These are phyloP conservation scores for Polymyxa betae DNA, from an alignment of 208 protist species.

Conservation along the genomic window DNA sequence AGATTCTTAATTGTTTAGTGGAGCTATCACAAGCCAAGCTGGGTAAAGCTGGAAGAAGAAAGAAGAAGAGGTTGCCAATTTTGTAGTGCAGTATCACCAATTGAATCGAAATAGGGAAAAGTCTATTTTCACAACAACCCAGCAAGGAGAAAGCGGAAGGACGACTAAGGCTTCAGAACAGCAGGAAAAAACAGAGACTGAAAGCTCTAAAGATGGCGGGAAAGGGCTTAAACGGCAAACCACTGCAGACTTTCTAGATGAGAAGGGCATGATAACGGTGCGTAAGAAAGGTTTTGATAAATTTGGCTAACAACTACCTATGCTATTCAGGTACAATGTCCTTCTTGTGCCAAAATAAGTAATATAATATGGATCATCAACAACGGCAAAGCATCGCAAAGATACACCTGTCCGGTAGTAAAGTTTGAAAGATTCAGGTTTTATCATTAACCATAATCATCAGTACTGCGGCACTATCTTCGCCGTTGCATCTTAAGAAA, in stretches of 20 bases:
- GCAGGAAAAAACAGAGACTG: not conserved
- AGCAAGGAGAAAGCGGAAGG: too few species aligned
- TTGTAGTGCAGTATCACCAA: not conserved
- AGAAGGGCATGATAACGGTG: conserved; percentile 44
- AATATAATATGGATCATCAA: not conserved
- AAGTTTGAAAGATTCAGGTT: too few species aligned
- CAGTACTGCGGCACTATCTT: conserved; percentile 46
- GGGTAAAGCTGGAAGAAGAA: not conserved
- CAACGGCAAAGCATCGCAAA: not conserved
- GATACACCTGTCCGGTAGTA: conserved; percentile 47
- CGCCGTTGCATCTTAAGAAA: too few species aligned
- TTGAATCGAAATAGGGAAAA: not conserved
- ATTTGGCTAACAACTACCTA: not conserved
- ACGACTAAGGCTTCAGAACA: not conserved
- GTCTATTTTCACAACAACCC: too few species aligned
- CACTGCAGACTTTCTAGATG: conserved; percentile 34
- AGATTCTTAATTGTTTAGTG: not conserved
- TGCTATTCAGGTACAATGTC: conserved; percentile 42
- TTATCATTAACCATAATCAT: too few species aligned
- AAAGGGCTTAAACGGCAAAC: not conserved
- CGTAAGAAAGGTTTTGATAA: not conserved
- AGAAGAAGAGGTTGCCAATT: not conserved
- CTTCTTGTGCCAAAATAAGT: conserved; percentile 8
- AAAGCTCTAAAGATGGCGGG: not conserved
- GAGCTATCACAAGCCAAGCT: not conserved